These are phyloP conservation scores for Chaetomium olivaceum DNA, from an alignment of 2,329 filamentous ascomycete genomes.

Conservation along the genomic window DNA sequence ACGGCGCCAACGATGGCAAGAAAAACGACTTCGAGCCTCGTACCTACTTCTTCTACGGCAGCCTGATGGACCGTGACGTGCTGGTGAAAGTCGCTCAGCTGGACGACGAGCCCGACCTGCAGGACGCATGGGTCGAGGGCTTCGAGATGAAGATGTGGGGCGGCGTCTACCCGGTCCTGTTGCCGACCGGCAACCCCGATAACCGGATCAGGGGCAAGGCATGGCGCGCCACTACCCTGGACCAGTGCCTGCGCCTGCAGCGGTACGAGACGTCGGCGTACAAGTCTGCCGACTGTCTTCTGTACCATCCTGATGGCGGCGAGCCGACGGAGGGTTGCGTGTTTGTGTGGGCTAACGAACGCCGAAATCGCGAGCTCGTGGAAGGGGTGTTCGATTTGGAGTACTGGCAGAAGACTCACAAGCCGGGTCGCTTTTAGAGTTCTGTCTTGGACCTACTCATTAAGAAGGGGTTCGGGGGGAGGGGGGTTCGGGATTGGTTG, in stretches of 20 bases:
- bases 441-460: neutral
- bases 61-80: conserved; percentile 1
- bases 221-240: neutral
- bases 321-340: neutral
- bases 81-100: neutral
- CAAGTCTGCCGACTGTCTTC: neutral
- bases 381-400: conserved; percentile 4
- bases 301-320: neutral
- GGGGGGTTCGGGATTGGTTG: too few relatives aligned
- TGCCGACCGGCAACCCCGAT: neutral
- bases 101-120: neutral
- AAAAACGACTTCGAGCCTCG: neutral
- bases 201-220: conserved; percentile 1
- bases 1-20: too few relatives aligned
- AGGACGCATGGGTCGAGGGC: conserved; percentile 2
- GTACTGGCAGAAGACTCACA: neutral
- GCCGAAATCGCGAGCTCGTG: neutral
- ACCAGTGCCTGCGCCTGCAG: conserved; percentile 1
- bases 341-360: conserved; percentile 2
- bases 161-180: conserved; percentile 8
- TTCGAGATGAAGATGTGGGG: conserved; percentile 5
- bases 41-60: conserved; percentile 8
- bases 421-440: neutral
- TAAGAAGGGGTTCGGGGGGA: too few relatives aligned
- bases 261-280: conserved; percentile 11